Percentiles rank a stretch among this genome's conserved stretches.
Conservation (phyloP, 1,139 yeast species). For the Martiniozyma asiatica region DNA sequence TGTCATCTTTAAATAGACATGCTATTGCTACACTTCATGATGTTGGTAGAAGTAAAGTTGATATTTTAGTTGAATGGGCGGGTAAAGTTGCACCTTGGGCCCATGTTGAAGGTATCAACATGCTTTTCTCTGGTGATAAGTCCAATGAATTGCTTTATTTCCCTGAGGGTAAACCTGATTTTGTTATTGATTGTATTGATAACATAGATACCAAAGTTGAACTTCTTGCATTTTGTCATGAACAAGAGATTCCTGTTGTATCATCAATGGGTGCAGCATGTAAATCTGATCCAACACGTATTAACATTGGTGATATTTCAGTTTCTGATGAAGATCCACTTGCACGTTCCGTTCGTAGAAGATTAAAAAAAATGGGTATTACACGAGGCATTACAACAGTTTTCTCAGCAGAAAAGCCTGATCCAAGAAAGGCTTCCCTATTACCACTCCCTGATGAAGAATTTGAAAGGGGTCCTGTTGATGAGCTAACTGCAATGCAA, state of each 20-base stretch:
- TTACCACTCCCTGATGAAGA: constrained; percentile 77
- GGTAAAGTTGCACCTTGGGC: constrained; percentile 83
- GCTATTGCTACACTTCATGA: constrained; percentile 82
- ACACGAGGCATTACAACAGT: constrained; percentile 71
- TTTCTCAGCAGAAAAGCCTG: constrained; percentile 92
- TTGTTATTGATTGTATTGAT: constrained; percentile 88
- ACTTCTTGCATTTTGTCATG: constrained; percentile 60
- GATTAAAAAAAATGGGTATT: constrained; percentile 71
- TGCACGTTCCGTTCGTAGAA: constrained; percentile 76
- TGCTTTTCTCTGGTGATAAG: constrained; percentile 58
- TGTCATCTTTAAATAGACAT: constrained; percentile 85
- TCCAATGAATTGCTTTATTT: constrained; percentile 42
- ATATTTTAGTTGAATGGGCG: constrained; percentile 56
- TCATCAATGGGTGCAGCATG: constrained; percentile 97
- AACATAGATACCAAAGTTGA: constrained; percentile 93
- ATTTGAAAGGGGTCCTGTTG: constrained; percentile 69
- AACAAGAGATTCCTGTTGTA: constrained; percentile 47
- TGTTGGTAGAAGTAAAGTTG: constrained; percentile 86
- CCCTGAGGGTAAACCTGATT: constrained; percentile 42
- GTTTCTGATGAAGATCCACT: constrained; percentile 85
- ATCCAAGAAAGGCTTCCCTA: constrained; percentile 80
- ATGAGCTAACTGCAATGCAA: constrained; percentile 72
- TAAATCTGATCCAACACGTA: constrained; percentile 74
- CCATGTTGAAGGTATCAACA: constrained; percentile 62
- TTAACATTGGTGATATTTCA: constrained; percentile 68